Conservation (phyloP, 176 grass and related monocot genomes). For the Zizania latifolia region DNA sequence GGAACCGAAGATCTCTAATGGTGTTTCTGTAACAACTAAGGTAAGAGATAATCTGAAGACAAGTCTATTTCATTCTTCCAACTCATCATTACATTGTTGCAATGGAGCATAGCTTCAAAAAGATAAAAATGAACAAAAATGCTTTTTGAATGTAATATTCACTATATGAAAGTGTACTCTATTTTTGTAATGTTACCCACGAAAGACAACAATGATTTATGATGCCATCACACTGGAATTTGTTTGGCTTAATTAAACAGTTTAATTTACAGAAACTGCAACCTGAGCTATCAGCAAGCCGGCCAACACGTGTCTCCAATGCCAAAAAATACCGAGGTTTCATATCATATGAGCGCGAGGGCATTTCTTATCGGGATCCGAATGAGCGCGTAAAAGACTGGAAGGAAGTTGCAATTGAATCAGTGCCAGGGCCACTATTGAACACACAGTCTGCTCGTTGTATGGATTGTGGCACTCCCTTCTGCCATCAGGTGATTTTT, state of each 20-base stretch:
- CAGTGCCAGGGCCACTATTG: conserved; percentile 71
- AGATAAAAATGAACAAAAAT: neutral
- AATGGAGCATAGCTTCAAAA: neutral
- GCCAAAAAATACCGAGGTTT: conserved; percentile 83
- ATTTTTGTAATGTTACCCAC: neutral
- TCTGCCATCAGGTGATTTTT: conserved; percentile 84
- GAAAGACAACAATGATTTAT: conserved; percentile 11
- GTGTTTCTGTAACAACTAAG: conserved; percentile 54
- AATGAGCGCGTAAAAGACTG: conserved; percentile 67
- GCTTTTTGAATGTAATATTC: neutral
- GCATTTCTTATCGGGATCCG: conserved; percentile 83
- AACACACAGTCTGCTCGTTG: conserved; percentile 95
- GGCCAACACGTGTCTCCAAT: conserved; percentile 60
- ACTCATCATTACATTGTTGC: neutral
- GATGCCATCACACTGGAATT: neutral
- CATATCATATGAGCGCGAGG: conserved; percentile 74
- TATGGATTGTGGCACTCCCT: conserved; percentile 99
- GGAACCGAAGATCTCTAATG: conserved; percentile 50
- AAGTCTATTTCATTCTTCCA: conserved; percentile 18
- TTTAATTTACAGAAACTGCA: conserved; percentile 50
- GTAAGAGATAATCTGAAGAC: conserved; percentile 28
- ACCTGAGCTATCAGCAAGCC: conserved; percentile 13
- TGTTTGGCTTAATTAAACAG: neutral
- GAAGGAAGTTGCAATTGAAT: conserved; percentile 89
- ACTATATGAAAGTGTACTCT: neutral